A percentile compares a stretch with the other conserved stretches of the same genome.
Evolutionary conservation across 176 grass and related monocot genomes (phyloP).

Genomic region (Metroxylon sagu): DNA sequence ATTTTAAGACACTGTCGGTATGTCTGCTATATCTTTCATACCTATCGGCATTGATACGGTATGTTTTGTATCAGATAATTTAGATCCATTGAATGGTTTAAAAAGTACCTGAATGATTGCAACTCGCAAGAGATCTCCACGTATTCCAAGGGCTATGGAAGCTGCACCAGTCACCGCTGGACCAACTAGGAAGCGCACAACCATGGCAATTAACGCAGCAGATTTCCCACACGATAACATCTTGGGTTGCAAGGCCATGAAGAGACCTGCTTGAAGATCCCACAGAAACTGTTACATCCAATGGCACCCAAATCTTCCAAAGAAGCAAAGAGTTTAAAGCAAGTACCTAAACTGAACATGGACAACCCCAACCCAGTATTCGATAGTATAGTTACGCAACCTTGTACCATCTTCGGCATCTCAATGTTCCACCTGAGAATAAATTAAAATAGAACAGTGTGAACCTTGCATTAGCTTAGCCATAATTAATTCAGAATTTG

Average conservation of each 20-base stretch:
- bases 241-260: slow-evolving; percentile 97
- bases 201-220: slow-evolving; percentile 65
- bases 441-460: too few relatives aligned
- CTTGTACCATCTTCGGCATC: slow-evolving; percentile 94
- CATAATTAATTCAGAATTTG: too few relatives aligned
- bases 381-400: slow-evolving; percentile 81
- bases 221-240: slow-evolving; percentile 82
- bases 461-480: too few relatives aligned
- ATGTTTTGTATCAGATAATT: too few relatives aligned
- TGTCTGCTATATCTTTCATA: too few relatives aligned
- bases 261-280: slow-evolving; percentile 33
- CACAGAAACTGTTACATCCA: too few relatives aligned
- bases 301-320: too few relatives aligned
- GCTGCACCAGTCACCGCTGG: slow-evolving; percentile 67
- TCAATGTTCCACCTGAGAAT: slow-evolving; percentile 73
- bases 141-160: slow-evolving; percentile 59
- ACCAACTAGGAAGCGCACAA: slow-evolving; percentile 67
- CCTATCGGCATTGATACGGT: too few relatives aligned
- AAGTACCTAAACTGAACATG: slow-evolving; percentile 97
- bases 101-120: slow-evolving; percentile 74
- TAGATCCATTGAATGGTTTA: too few relatives aligned
- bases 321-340: neutral
- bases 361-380: slow-evolving; percentile 89
- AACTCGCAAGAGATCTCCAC: slow-evolving; percentile 70
- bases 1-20: too few relatives aligned